Percentiles rank a stretch among this genome's conserved stretches.
phyloP scores from a whole-genome alignment of 805 yeast species.

The Hanseniaspora hatyaiensis region DNA sequence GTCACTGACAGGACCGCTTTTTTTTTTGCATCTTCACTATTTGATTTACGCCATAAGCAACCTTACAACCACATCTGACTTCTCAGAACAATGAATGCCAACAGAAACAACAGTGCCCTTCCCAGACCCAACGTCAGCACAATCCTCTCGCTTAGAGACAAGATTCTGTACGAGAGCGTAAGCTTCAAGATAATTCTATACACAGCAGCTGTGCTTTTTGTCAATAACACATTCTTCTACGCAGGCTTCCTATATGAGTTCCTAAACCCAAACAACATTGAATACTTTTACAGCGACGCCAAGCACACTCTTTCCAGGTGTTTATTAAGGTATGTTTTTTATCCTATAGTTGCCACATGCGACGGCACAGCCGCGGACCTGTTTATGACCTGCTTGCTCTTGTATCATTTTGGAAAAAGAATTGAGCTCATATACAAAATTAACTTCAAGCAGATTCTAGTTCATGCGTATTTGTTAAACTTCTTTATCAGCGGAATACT shows the following conservation, averaged over 20 bases:
- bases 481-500: constrained; percentile 1
- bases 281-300: neutral
- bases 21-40: no score
- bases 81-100: no score
- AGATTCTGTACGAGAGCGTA: constrained; percentile 8
- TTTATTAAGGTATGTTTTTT: constrained; percentile 1
- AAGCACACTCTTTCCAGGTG: neutral
- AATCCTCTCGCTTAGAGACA: constrained; percentile 7
- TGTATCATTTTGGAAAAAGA: constrained; percentile 8
- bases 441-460: constrained; percentile 1
- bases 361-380: constrained; percentile 9
- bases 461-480: neutral
- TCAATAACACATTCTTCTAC: constrained; percentile 11
- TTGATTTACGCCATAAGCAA: no score
- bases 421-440: constrained; percentile 9
- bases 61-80: no score
- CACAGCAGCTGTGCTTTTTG: neutral
- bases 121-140: constrained; percentile 14
- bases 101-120: no score
- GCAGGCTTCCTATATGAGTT: constrained; percentile 8
- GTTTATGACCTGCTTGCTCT: neutral
- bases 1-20: no score
- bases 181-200: constrained; percentile 7
- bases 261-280: constrained; percentile 3
- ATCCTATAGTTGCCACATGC: constrained; percentile 10